Conservation (phyloP, 352 stramenopile species). For the Blastocystis sp. region DNA sequence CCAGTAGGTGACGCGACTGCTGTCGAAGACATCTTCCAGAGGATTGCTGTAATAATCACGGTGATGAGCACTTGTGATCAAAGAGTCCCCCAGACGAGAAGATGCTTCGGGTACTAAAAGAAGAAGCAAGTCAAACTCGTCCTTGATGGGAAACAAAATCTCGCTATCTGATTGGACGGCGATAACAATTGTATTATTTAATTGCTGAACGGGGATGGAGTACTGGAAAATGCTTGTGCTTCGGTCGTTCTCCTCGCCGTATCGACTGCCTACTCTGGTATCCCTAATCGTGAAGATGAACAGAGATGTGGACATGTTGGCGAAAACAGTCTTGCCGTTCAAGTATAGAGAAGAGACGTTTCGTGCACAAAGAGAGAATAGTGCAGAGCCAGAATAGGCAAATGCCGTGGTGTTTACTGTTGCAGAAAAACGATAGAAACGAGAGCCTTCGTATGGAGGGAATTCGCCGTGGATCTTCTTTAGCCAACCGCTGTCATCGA, state of each 20-base stretch:
- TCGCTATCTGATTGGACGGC: background rate
- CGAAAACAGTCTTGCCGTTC: background rate
- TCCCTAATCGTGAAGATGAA: background rate
- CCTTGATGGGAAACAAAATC: background rate
- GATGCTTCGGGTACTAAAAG: background rate
- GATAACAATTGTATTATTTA: background rate
- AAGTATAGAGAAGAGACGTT: conserved; percentile 1
- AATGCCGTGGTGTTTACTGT: background rate
- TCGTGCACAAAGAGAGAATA: background rate
- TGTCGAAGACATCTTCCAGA: background rate
- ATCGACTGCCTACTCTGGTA: background rate
- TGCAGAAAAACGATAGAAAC: background rate
- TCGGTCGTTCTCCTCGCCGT: too few relatives aligned
- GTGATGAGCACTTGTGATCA: background rate
- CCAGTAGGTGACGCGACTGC: background rate
- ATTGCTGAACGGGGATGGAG: background rate
- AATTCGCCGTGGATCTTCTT: background rate
- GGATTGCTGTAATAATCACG: conserved; percentile 30
- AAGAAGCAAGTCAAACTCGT: background rate
- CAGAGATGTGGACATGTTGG: background rate
- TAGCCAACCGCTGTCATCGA: background rate
- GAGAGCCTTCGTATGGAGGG: background rate
- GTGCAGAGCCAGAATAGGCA: background rate
- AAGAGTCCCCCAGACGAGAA: background rate
- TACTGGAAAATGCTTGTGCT: background rate